Base-by-base conservation (phyloP, 176 grass and related monocot genomes). In the Cymbopogon citratus region DNA sequence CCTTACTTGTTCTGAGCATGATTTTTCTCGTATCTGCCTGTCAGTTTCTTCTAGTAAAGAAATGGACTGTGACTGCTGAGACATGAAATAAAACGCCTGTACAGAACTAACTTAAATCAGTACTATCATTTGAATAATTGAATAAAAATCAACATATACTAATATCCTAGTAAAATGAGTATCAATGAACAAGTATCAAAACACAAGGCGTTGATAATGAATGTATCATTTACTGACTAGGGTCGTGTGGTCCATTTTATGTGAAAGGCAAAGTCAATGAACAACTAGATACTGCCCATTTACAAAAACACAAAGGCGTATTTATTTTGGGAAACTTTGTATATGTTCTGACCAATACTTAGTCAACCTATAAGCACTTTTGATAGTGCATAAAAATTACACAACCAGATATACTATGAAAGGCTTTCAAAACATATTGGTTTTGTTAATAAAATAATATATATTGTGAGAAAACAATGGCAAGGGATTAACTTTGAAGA, bases 11-110 rank as follows among this genome's bases (percentile, higher is more conserved):
- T 96, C 93, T 62, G 78, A 19, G 35, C 88, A 96, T 29, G 90
- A 92, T 38, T 90, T 92, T 83, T 96, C 93, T 85, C 90, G 90
- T 72, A 96, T 96, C 73, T 91, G 93, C 54, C 81, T 96, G 38
- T 96, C 93, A 36, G 88, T 96, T 63, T 96, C 93, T 84, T 96
- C 93, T 81, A 96, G 84, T 80, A 96, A 80, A 80, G 88, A 92
- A 75, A 92, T 84, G 51, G 86, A 92, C 54, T 96, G 90, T 4
- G 86, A 84, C 69, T 96, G 93, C 80, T 88, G 90, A 7, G 93
- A 92, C 86, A 92, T 96, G 80, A 89, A 92, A 83, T 92, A 90
- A 64, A 92, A 96, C 36, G 93, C 93, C 93, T 96, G 79, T 65
- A 87, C 21, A 57, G 38, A 64, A 80, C 10, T 51, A 79, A 88